A percentile compares a stretch with the other conserved stretches of the same genome.
These are phyloP conservation scores for Gilbertella persicaria DNA, from an alignment of 371 early-diverging fungal genomes.

Conservation along the genomic window DNA sequence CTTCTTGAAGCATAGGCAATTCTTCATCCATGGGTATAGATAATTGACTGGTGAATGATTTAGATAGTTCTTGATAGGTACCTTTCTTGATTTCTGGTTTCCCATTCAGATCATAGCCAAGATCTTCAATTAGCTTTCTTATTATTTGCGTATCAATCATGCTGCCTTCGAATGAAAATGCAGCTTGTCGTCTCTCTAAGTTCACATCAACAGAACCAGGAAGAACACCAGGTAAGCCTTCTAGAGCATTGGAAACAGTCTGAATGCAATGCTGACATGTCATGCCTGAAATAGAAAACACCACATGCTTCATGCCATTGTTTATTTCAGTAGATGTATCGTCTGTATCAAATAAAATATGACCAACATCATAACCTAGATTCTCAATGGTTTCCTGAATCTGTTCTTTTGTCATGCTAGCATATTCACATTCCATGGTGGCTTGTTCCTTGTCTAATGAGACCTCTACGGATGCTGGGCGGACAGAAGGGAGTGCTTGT, in stretches of 20 bases:
- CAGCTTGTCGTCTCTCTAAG: slow-evolving; percentile 43
- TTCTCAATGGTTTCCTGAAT: slow-evolving; percentile 27
- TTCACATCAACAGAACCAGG: slow-evolving; percentile 47
- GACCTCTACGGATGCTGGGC: slow-evolving; percentile 18
- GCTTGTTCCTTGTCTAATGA: slow-evolving; percentile 28
- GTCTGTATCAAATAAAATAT: background rate
- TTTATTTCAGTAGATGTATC: background rate
- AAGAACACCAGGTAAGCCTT: slow-evolving; percentile 51
- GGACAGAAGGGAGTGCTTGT: slow-evolving; percentile 16
- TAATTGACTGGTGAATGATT: background rate
- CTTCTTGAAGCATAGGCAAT: background rate
- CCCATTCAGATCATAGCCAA: slow-evolving; percentile 63
- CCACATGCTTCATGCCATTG: slow-evolving; percentile 10
- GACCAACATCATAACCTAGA: slow-evolving; percentile 32
- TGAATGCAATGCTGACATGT: slow-evolving; percentile 81
- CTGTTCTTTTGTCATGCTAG: background rate
- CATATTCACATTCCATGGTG: slow-evolving; percentile 12
- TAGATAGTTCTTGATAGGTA: background rate
- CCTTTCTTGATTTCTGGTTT: slow-evolving; percentile 21
- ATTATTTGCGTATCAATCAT: slow-evolving; percentile 26
- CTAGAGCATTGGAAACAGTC: slow-evolving; percentile 54
- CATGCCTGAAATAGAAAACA: slow-evolving; percentile 70
- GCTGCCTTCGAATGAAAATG: slow-evolving; percentile 42
- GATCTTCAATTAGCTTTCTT: slow-evolving; percentile 53
- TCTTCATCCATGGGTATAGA: background rate